Percentiles rank a stretch among this genome's conserved stretches.
Conservation (phyloP, 2,329 filamentous ascomycete species). For the Colletotrichum costaricense region DNA sequence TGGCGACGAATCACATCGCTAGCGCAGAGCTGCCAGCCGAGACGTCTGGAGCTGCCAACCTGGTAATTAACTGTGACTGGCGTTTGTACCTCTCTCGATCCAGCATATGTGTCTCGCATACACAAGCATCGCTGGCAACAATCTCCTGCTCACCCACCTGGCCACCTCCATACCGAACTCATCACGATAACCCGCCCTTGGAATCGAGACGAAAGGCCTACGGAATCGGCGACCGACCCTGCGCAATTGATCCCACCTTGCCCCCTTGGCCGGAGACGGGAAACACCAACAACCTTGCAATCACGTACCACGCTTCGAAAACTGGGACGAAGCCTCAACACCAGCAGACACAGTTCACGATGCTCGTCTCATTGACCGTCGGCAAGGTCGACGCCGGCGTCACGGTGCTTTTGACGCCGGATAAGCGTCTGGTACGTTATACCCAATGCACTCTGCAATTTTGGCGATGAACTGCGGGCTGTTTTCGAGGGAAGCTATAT, state of each 20-base stretch:
- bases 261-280: not conserved
- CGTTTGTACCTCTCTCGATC: constrained; percentile 21
- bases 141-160: not conserved
- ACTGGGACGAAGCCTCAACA: constrained; percentile 8
- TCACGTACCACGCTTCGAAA: constrained; percentile 15
- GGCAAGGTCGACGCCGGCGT: constrained; percentile 99
- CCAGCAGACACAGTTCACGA: constrained; percentile 53
- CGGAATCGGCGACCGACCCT: not conserved
- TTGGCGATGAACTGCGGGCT: not conserved
- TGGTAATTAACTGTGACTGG: constrained; percentile 29
- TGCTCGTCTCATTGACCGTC: constrained; percentile 98
- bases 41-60: constrained; percentile 34
- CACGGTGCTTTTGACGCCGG: constrained; percentile 94
- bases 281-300: not conserved
- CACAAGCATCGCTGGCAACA: not conserved
- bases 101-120: constrained; percentile 29
- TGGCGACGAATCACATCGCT: constrained; percentile 30
- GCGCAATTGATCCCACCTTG: constrained; percentile 10
- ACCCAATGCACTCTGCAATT: not conserved
- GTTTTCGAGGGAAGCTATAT: not conserved
- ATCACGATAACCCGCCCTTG: not conserved
- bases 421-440: constrained; percentile 87
- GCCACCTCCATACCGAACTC: not conserved
- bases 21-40: constrained; percentile 33
- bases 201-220: not conserved